These are phyloP conservation scores for Dictyostelium brefeldianum DNA, from an alignment of 78 protist species.

Conservation along the genomic window DNA sequence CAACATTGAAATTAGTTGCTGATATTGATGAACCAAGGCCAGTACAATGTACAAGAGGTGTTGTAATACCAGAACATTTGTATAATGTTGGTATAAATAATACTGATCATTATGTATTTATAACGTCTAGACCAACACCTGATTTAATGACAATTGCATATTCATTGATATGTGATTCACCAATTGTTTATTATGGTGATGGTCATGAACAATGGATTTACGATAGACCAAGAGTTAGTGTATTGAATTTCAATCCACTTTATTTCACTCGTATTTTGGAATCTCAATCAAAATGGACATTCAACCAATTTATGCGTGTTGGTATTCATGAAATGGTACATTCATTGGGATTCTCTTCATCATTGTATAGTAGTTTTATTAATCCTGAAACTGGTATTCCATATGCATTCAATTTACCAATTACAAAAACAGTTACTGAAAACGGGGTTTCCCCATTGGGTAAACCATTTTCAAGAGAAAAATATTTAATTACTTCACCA, in stretches of 20 bases:
- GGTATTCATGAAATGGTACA: constrained; percentile 48
- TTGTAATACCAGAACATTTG: constrained; percentile 5
- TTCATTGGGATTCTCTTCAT: constrained; percentile 30
- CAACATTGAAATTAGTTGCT: background rate
- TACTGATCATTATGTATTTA: constrained; percentile 39
- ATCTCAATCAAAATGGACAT: constrained; percentile 23
- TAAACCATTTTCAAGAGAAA: background rate
- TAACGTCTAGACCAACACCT: constrained; percentile 32
- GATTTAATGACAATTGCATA: constrained; percentile 29
- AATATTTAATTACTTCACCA: constrained; percentile 23
- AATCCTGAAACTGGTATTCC: constrained; percentile 8
- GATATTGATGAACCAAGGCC: background rate
- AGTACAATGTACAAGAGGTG: constrained; percentile 14
- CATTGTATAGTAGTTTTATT: background rate
- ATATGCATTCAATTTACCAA: background rate
- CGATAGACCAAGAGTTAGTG: constrained; percentile 35
- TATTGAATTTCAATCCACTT: constrained; percentile 37
- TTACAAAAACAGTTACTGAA: background rate
- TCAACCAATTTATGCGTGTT: constrained; percentile 31
- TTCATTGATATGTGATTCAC: constrained; percentile 36
- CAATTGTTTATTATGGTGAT: constrained; percentile 1
- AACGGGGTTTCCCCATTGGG: constrained; percentile 37
- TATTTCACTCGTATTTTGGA: constrained; percentile 16
- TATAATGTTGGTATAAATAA: background rate
- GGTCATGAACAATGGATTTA: constrained; percentile 9